Percentiles rank a stretch among this genome's conserved stretches.
These are phyloP conservation scores for Hirsutella minnesotensis DNA, from an alignment of 2,329 filamentous ascomycete genomes.

Conservation along the genomic window DNA sequence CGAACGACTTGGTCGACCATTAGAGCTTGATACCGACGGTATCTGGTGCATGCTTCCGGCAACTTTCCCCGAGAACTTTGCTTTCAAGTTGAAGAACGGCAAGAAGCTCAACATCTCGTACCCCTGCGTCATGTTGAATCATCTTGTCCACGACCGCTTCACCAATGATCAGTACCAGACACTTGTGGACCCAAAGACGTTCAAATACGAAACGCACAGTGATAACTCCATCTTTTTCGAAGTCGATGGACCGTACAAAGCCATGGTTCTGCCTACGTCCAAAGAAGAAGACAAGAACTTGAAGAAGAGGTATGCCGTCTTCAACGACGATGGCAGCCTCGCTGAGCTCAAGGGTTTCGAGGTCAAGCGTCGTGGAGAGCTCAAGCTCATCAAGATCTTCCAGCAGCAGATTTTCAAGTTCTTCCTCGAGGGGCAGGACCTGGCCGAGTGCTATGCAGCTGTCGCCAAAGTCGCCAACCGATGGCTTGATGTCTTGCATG, in stretches of 20 bases:
- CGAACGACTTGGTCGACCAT: conserved; percentile 79
- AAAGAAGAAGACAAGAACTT: conserved; percentile 99
- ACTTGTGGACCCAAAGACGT: conserved; percentile 62
- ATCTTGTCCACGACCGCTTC: conserved; percentile 86
- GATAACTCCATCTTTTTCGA: conserved; percentile 99
- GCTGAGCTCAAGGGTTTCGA: conserved; percentile 97
- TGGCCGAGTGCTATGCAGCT: conserved; percentile 78
- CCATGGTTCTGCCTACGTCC: conserved; percentile 93
- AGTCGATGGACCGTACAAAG: conserved; percentile 92
- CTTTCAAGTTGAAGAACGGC: conserved; percentile 86
- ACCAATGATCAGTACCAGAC: conserved; percentile 98
- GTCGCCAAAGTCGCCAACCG: conserved; percentile 92
- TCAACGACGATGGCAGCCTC: conserved; percentile 93
- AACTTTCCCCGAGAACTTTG: conserved; percentile 92
- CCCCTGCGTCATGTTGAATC: conserved; percentile 97
- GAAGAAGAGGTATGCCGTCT: conserved; percentile 98
- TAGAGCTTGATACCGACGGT: conserved; percentile 95
- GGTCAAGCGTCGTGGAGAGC: conserved; percentile 89
- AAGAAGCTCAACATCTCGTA: conserved; percentile 97
- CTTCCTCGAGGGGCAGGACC: conserved; percentile 81
- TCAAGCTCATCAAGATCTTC: conserved; percentile 99
- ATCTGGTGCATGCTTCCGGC: conserved; percentile 99
- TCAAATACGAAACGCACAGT: conserved; percentile 92
- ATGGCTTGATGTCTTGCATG: conserved; percentile 92
- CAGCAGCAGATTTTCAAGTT: conserved; percentile 99